Evolutionary conservation across 2,329 filamentous ascomycete species (phyloP).

Genomic region (Xylaria sp.): DNA sequence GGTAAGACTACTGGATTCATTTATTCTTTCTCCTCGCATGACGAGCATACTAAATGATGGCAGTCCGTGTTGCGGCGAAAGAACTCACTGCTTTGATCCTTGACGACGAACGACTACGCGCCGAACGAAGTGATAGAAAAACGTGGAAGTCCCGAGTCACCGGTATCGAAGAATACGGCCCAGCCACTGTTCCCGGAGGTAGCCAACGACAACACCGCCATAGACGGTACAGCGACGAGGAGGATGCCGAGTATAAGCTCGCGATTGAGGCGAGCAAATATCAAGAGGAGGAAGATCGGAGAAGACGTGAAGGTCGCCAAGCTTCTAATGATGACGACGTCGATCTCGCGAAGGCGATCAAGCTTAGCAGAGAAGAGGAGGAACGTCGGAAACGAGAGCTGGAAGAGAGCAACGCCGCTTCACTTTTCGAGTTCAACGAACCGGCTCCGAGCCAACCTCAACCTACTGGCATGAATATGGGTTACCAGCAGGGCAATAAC

Average conservation of each 20-base stretch:
- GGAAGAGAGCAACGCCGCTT: slow-evolving; percentile 76
- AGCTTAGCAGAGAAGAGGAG: slow-evolving; percentile 90
- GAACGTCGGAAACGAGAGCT: slow-evolving; percentile 81
- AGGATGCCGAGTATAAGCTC: slow-evolving; percentile 84
- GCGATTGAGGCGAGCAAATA: slow-evolving; percentile 93
- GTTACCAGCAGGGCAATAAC: slow-evolving; percentile 92
- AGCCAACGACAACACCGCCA: slow-evolving; percentile 42
- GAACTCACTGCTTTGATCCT: slow-evolving; percentile 87
- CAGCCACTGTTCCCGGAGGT: slow-evolving; percentile 24
- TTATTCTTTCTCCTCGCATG: slow-evolving; percentile 10
- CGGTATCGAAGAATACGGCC: slow-evolving; percentile 76
- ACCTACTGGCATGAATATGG: slow-evolving; percentile 88
- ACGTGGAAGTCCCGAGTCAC: slow-evolving; percentile 96
- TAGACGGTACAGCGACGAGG: slow-evolving; percentile 59
- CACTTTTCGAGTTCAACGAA: slow-evolving; percentile 77
- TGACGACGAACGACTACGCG: slow-evolving; percentile 87
- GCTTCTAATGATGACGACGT: slow-evolving; percentile 67
- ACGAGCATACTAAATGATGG: slow-evolving; percentile 28
- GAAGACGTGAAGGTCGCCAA: slow-evolving; percentile 61
- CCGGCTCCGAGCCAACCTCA: slow-evolving; percentile 60
- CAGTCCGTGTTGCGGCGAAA: slow-evolving; percentile 93
- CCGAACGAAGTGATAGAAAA: slow-evolving; percentile 85
- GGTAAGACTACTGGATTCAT: slow-evolving; percentile 51
- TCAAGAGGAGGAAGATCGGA: slow-evolving; percentile 85
- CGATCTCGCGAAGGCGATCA: slow-evolving; percentile 90